Conservation (phyloP, 345 rosid species). For the Schrenkiella parvula region DNA sequence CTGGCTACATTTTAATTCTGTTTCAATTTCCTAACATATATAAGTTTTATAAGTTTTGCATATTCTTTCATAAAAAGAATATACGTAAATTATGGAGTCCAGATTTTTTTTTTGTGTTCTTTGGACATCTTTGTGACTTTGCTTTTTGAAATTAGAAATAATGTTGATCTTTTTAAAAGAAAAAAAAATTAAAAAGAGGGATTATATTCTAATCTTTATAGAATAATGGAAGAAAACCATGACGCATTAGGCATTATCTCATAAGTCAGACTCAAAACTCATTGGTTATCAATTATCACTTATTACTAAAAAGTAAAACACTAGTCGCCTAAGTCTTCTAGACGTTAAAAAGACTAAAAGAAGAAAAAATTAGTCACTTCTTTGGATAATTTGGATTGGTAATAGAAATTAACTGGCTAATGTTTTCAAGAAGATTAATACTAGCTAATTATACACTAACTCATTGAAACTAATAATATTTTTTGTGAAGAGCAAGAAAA, state of each 20-base stretch:
- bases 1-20: neutral
- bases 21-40: neutral
- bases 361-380: neutral
- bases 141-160: neutral
- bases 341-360: too few relatives aligned
- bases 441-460: neutral
- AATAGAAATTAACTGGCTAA: neutral
- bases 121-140: neutral
- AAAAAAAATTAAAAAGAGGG: neutral
- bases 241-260: constrained; percentile 4
- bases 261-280: neutral
- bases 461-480: neutral
- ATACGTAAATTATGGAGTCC: neutral
- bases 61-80: neutral
- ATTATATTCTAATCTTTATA: constrained; percentile 3
- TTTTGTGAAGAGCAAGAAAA: neutral
- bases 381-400: neutral
- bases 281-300: neutral
- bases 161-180: neutral
- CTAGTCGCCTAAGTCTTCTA: neutral
- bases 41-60: neutral
- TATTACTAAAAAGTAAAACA: neutral
- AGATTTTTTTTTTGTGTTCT: constrained; percentile 1
- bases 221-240: neutral
- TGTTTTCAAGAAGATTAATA: neutral